Evolutionary conservation across 2,329 filamentous ascomycete species (phyloP), one percentile per base, ranked within the genome.

Genomic region (Rosellinia necatrix): DNA sequence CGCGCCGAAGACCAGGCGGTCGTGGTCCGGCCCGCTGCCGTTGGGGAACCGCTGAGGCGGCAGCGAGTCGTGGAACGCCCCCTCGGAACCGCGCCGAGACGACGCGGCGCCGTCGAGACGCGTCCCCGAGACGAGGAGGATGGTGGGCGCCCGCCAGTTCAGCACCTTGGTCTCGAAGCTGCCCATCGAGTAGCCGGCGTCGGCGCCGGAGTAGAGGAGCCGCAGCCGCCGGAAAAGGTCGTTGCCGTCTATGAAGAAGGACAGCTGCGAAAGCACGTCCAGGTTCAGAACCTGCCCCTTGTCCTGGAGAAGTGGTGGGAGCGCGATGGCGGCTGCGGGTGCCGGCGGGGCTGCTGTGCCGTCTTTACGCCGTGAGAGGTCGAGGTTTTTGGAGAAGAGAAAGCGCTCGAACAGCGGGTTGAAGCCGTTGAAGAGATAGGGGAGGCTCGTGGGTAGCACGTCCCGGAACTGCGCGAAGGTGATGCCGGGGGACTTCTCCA

Each of bases 111-210:
- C 74, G 2, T 76, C 70, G 6, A 91, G 76, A 5, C 86, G 79
- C 3, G 80, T 83, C 17, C 89, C 89, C 17, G 83, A 82, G 1
- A 91, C 84, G 1, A 92, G 78, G 9, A 92, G 76, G 15, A 92
- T 82, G 0, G 89, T 90, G 0, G 89, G 89, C 0, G 88, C 88
- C 37, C 83, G 79, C 88, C 89, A 92, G 69, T 91, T 89, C 73
- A 91, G 89, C 2, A 90, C 85, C 63, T 86, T 87, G 17, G 85
- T 81, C 68, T 91, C 86, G 60, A 91, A 91, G 52, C 85, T 87
- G 19, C 88, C 87, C 83, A 91, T 88, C 17, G 87, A 90, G 71
- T 91, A 92, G 4, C 89, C 89, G 10, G 87, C 84, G 22, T 84
- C 81, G 42, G 82, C 85, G 4, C 88, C 89, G 1, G 85, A 87